Evolutionary conservation across 1,139 yeast species (phyloP).

Genomic region (Scheffersomyces lignicola): DNA sequence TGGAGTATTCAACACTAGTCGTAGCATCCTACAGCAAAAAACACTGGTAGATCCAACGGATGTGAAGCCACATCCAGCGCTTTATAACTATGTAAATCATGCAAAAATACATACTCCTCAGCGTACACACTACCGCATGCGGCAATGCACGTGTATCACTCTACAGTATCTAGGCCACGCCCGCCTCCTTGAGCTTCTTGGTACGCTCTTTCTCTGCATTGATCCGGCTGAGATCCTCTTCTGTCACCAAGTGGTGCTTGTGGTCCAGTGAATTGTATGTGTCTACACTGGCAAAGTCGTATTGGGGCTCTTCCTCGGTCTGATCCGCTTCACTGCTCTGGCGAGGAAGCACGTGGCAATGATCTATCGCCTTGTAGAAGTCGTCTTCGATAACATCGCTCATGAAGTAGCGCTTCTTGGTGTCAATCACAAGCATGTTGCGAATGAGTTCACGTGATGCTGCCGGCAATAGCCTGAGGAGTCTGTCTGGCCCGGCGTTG

Average conservation of each 20-base stretch:
- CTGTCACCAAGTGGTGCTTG: constrained; percentile 57
- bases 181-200: constrained; percentile 17
- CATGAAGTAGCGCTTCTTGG: constrained; percentile 28
- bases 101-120: too few relatives aligned
- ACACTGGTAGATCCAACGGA: too few relatives aligned
- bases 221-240: constrained; percentile 49
- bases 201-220: constrained; percentile 39
- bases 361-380: constrained; percentile 28
- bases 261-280: constrained; percentile 34
- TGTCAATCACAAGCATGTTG: constrained; percentile 33
- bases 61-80: too few relatives aligned
- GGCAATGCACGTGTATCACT: too few relatives aligned
- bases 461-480: constrained; percentile 38
- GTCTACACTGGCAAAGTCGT: neutral
- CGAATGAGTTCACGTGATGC: constrained; percentile 34
- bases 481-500: constrained; percentile 30
- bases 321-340: constrained; percentile 3
- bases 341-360: constrained; percentile 20
- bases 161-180: constrained; percentile 9
- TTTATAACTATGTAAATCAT: too few relatives aligned
- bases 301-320: constrained; percentile 8
- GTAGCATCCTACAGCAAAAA: too few relatives aligned
- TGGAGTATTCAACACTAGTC: too few relatives aligned
- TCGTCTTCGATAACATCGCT: constrained; percentile 29
- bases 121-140: too few relatives aligned